Evolutionary conservation across 2,329 filamentous ascomycete genomes (phyloP), one percentile per base, ranked within the genome.

Genomic region (Calonectria naviculata): DNA sequence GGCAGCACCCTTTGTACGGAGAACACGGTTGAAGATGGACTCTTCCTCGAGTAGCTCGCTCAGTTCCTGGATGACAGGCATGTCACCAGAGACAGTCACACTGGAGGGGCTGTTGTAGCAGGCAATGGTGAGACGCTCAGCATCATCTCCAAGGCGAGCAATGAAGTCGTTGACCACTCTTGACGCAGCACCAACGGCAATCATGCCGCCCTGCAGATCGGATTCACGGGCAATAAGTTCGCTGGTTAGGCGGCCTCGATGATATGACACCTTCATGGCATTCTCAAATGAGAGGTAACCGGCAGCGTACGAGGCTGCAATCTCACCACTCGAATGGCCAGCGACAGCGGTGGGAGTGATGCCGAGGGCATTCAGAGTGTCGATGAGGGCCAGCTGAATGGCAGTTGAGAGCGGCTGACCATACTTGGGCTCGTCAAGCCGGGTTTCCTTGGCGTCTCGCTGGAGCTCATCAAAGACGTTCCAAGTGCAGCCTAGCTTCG

Each of bases 341-440:
- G 81, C 76, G 0, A 83, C 80, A 3, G 74, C 76, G 7, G 60
- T 44, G 0, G 81, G 80, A 3, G 15, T 28, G 5, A 85, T 69
- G 3, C 77, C 78, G 29, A 79, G 80, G 4, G 69, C 68, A n/a
- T 71, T 56, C 21, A 83, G 73, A 0, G 84, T 72, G 10, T 85
- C 80, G 1, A 85, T 79, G 0, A 87, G 73, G 3, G 76, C 83
- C 5, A 87, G 71, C 72, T 87, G 86, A 2, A 87, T 34, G 0
- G 83, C 83, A 1, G 85, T 86, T 52, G 81, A 86, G 0, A 83
- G 41, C 0, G 85, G 80, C 67, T 87, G 85, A 36, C 77, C 78
- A 26, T 79, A 67, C 5, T 73, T 68, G 2, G 80, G 70, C 29
- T 79, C 69, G 19, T 78, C 67, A 15, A 80, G 67, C 5, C 67